These are phyloP conservation scores for Lophiostoma macrostomum DNA, from an alignment of 495 filamentous ascomycete genomes.

Conservation along the genomic window DNA sequence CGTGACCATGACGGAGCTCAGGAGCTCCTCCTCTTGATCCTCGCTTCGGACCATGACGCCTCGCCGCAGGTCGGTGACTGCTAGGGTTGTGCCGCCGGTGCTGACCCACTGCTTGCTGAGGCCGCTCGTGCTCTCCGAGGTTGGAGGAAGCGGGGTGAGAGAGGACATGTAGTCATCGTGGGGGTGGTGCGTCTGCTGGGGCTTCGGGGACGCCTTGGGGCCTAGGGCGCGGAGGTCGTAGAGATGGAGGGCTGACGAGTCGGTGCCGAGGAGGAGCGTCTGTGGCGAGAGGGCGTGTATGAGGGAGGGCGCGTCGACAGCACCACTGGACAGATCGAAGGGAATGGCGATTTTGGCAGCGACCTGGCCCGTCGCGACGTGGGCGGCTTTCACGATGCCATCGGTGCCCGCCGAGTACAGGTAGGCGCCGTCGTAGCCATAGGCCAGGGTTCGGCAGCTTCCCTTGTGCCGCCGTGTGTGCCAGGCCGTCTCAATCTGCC, in stretches of 20 bases:
- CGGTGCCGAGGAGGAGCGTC: conserved; percentile 84
- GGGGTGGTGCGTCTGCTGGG: conserved; percentile 74
- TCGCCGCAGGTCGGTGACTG: conserved; percentile 79
- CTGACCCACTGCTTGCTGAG: conserved; percentile 90
- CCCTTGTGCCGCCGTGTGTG: conserved; percentile 86
- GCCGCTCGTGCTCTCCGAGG: conserved; percentile 71
- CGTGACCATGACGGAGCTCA: conserved; percentile 71
- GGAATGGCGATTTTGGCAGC: conserved; percentile 70
- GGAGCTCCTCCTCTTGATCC: conserved; percentile 88
- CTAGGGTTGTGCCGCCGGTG: conserved; percentile 84
- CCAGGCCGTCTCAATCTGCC: conserved; percentile 80
- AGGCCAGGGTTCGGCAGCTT: conserved; percentile 76
- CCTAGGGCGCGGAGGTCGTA: conserved; percentile 76
- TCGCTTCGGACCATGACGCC: conserved; percentile 82
- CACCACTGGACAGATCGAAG: conserved; percentile 27
- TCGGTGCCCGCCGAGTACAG: conserved; percentile 91
- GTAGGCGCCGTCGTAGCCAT: conserved; percentile 68
- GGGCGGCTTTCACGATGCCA: conserved; percentile 82
- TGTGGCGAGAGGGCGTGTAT: conserved; percentile 80
- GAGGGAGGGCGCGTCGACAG: conserved; percentile 68
- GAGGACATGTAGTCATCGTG: conserved; percentile 94
- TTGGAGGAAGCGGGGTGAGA: conserved; percentile 76
- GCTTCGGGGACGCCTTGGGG: conserved; percentile 50
- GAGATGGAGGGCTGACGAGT: conserved; percentile 83
- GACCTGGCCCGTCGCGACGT: conserved; percentile 74